phyloP scores from a whole-genome alignment of 1,284 basidiomycete genomes.

The Ustilago crameri region DNA sequence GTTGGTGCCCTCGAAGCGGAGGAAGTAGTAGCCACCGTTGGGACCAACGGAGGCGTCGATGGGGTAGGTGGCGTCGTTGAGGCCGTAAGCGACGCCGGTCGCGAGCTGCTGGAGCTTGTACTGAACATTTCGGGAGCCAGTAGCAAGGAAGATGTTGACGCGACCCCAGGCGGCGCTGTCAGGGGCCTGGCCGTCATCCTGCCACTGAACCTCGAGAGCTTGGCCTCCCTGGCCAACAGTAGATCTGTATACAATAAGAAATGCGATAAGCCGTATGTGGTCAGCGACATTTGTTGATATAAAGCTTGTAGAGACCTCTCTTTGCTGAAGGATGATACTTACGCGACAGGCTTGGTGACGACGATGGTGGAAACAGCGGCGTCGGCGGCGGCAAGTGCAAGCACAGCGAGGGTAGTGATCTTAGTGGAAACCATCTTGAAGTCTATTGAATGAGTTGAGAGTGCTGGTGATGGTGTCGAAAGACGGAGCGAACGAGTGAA shows the following conservation, averaged over 20 bases:
- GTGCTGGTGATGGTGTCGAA: slow-evolving; percentile 5
- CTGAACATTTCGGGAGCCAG: slow-evolving; percentile 56
- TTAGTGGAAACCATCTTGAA: slow-evolving; percentile 38
- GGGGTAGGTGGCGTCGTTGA: slow-evolving; percentile 25
- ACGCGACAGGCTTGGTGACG: slow-evolving; percentile 57
- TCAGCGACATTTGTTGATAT: not conserved
- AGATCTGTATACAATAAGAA: slow-evolving; percentile 31
- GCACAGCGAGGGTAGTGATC: slow-evolving; percentile 39
- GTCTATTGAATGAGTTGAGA: not conserved
- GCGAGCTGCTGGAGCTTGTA: slow-evolving; percentile 60
- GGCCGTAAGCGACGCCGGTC: slow-evolving; percentile 30
- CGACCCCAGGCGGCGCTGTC: slow-evolving; percentile 48
- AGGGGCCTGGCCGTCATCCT: slow-evolving; percentile 57
- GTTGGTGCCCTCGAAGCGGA: slow-evolving; percentile 60
- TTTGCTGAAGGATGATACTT: slow-evolving; percentile 12
- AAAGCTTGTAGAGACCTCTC: not conserved
- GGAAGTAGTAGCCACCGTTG: slow-evolving; percentile 59
- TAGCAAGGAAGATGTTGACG: slow-evolving; percentile 61
- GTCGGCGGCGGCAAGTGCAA: slow-evolving; percentile 43
- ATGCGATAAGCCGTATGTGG: too few relatives aligned
- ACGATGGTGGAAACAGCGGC: slow-evolving; percentile 48
- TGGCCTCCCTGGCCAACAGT: slow-evolving; percentile 51
- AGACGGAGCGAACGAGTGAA: not conserved
- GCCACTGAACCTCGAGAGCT: slow-evolving; percentile 51
- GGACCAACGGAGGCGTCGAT: slow-evolving; percentile 51